phyloP scores from a whole-genome alignment of 257 asterid genomes.

The Solanum medicagineum region DNA sequence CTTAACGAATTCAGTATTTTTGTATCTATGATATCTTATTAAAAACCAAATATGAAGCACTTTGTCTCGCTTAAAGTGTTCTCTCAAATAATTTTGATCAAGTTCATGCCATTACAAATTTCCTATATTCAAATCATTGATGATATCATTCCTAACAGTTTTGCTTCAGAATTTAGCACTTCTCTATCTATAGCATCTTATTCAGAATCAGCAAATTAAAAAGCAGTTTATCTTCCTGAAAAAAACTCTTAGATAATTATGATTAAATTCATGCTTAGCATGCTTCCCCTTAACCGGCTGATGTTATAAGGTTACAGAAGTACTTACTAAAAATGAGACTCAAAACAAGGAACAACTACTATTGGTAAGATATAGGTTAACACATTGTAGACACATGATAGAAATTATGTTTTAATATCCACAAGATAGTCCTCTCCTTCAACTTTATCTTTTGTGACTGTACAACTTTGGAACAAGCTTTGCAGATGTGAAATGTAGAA shows the following conservation, averaged over 20 bases:
- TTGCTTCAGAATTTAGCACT: background rate
- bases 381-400: background rate
- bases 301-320: background rate
- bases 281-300: background rate
- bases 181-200: background rate
- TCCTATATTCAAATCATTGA: background rate
- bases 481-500: background rate
- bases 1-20: background rate
- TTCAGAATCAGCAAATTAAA: background rate
- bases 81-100: background rate
- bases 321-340: background rate
- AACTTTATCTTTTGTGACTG: background rate
- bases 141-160: background rate
- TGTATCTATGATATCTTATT: background rate
- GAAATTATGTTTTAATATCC: background rate
- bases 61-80: background rate
- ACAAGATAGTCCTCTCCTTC: background rate
- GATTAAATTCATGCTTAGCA: background rate
- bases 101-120: background rate
- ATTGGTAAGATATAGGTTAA: background rate
- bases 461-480: background rate
- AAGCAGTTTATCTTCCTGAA: background rate
- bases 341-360: background rate
- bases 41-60: background rate
- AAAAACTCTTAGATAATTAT: too few relatives aligned